phyloP scores from a whole-genome alignment of 371 early-diverging fungal genomes.

The Rhizopus delemar region DNA sequence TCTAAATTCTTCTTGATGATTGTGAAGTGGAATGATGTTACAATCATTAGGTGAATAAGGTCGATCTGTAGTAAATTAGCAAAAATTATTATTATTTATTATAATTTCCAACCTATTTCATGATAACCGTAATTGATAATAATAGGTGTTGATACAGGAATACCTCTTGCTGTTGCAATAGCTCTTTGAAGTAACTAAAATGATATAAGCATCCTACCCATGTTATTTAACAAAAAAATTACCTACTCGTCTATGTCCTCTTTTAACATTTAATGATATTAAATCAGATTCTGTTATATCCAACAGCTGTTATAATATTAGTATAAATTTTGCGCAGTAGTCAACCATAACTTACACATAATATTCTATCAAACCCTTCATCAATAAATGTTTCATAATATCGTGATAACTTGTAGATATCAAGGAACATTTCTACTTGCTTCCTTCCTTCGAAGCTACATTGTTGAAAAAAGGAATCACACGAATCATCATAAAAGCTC shows the following conservation, averaged over 20 bases:
- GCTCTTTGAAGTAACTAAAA: constrained; percentile 44
- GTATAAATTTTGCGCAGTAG: neutral
- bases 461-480: too few species aligned
- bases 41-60: too few species aligned
- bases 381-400: constrained; percentile 31
- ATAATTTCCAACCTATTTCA: too few species aligned
- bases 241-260: constrained; percentile 57
- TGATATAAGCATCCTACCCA: too few species aligned
- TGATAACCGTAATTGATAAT: constrained; percentile 2
- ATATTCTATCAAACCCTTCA: constrained; percentile 43
- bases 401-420: constrained; percentile 25
- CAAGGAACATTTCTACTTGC: constrained; percentile 30
- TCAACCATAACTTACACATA: constrained; percentile 13
- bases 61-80: too few species aligned
- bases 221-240: neutral
- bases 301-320: constrained; percentile 31
- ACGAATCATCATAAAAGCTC: too few species aligned
- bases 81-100: too few species aligned
- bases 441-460: neutral
- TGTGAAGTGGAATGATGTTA: too few species aligned
- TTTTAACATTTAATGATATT: constrained; percentile 42
- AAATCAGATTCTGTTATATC: constrained; percentile 53
- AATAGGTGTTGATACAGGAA: constrained; percentile 31
- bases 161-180: constrained; percentile 39
- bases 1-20: too few species aligned